Evolutionary conservation across 495 filamentous ascomycete genomes (phyloP).

Genomic region (Daldinia decipiens): DNA sequence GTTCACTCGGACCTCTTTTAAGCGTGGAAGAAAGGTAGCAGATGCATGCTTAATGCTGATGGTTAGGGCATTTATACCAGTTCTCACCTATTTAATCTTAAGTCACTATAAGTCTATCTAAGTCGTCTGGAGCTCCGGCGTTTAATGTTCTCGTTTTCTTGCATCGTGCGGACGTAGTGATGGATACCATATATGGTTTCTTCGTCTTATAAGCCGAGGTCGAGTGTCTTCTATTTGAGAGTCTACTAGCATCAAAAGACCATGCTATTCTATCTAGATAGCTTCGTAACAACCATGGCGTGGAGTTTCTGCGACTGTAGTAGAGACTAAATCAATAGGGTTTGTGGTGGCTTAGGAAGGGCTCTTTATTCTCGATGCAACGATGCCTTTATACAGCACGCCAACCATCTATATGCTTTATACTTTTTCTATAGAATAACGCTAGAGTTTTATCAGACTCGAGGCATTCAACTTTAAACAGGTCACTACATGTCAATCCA

Average conservation of each 20-base stretch:
- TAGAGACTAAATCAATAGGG: too few species aligned
- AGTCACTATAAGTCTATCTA: neutral
- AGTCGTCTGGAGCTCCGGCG: neutral
- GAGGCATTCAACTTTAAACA: neutral
- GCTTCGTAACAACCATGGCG: too few species aligned
- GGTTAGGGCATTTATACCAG: neutral
- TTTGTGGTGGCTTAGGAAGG: too few species aligned
- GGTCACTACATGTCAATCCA: neutral
- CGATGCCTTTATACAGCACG: neutral
- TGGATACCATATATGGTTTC: neutral
- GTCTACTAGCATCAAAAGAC: too few species aligned
- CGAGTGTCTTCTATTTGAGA: neutral
- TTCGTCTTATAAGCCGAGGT: neutral
- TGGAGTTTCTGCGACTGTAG: too few species aligned
- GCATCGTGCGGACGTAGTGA: neutral
- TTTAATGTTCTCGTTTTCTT: neutral
- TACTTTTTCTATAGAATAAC: neutral
- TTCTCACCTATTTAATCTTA: neutral
- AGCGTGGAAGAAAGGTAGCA: neutral
- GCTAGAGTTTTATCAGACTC: neutral
- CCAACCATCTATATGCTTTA: neutral
- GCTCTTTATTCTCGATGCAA: neutral
- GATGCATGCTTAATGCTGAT: constrained; percentile 1
- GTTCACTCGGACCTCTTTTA: neutral
- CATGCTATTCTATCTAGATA: too few species aligned